phyloP scores from a whole-genome alignment of 2,329 filamentous ascomycete genomes.

The Bipolaris sorokiniana region DNA sequence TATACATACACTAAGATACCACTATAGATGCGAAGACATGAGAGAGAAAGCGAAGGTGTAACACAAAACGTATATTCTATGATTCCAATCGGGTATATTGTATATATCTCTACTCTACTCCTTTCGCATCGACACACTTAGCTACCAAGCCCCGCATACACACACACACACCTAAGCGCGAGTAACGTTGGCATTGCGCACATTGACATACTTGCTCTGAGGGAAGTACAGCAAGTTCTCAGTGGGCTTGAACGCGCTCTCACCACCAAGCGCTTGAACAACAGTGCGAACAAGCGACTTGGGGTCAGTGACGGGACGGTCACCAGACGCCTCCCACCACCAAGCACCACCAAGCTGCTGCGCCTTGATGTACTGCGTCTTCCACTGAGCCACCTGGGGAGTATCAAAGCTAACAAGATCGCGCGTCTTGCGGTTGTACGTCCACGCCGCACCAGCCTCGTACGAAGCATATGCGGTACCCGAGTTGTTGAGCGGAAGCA shows the following conservation, averaged over 20 bases:
- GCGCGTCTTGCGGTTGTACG: conserved; percentile 27
- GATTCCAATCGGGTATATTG: too few species aligned
- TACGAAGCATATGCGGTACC: conserved; percentile 29
- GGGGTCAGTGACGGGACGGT: conserved; percentile 20
- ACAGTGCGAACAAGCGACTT: conserved; percentile 29
- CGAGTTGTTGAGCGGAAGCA: conserved; percentile 28
- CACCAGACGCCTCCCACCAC: conserved; percentile 41
- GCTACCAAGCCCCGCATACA: background rate
- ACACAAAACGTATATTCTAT: too few species aligned
- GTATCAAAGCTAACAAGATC: conserved; percentile 38
- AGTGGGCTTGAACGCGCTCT: conserved; percentile 4
- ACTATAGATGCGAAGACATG: too few species aligned
- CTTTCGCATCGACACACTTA: background rate
- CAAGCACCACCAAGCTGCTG: conserved; percentile 38
- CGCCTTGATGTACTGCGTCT: conserved; percentile 33
- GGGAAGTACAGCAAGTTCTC: conserved; percentile 32
- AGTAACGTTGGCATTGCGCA: conserved; percentile 11
- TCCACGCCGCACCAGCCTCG: conserved; percentile 28
- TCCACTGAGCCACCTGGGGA: conserved; percentile 29
- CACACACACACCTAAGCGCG: background rate
- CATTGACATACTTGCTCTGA: conserved; percentile 33
- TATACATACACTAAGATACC: too few species aligned
- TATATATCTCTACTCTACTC: too few species aligned
- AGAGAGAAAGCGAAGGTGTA: background rate
- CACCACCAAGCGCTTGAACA: conserved; percentile 26